These are phyloP conservation scores for Paramarasmius palmivorus DNA, from an alignment of 1,284 basidiomycete species.

Conservation along the genomic window DNA sequence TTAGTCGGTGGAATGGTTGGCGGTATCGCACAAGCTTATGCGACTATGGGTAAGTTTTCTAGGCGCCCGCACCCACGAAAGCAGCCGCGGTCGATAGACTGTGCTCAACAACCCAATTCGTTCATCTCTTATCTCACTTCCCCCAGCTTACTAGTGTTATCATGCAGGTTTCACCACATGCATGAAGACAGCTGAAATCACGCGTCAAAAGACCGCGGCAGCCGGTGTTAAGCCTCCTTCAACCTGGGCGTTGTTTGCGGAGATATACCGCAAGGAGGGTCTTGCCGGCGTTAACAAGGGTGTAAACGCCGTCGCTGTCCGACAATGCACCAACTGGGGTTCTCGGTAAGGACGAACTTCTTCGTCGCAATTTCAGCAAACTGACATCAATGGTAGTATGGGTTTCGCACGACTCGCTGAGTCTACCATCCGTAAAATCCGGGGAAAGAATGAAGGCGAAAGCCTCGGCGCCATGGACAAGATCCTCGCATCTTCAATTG, in stretches of 20 bases:
- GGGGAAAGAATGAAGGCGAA: slow-evolving; percentile 78
- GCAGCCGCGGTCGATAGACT: background rate
- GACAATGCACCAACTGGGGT: slow-evolving; percentile 99
- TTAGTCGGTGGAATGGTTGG: slow-evolving; percentile 97
- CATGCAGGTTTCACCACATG: slow-evolving; percentile 94
- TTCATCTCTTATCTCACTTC: slow-evolving; percentile 18
- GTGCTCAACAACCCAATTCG: slow-evolving; percentile 3
- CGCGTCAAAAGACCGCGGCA: slow-evolving; percentile 94
- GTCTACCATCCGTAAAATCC: slow-evolving; percentile 72
- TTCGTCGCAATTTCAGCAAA: background rate
- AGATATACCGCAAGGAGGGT: slow-evolving; percentile 94
- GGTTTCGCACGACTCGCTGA: slow-evolving; percentile 97
- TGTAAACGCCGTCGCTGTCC: slow-evolving; percentile 96
- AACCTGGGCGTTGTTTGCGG: slow-evolving; percentile 92
- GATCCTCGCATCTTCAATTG: slow-evolving; percentile 88
- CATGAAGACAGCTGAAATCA: slow-evolving; percentile 99
- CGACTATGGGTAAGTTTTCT: slow-evolving; percentile 90
- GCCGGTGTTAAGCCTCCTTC: slow-evolving; percentile 88
- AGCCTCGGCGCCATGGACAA: slow-evolving; percentile 82
- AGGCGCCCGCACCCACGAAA: slow-evolving; percentile 14
- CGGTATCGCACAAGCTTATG: slow-evolving; percentile 97
- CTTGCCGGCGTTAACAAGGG: slow-evolving; percentile 98
- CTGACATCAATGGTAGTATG: slow-evolving; percentile 59
- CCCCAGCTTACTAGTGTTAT: slow-evolving; percentile 14
- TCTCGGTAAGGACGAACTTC: slow-evolving; percentile 64